A percentile compares a stretch with the other conserved stretches of the same genome.
These are phyloP conservation scores for Botrytis porri DNA, from an alignment of 2,329 filamentous ascomycete species.

Conservation along the genomic window DNA sequence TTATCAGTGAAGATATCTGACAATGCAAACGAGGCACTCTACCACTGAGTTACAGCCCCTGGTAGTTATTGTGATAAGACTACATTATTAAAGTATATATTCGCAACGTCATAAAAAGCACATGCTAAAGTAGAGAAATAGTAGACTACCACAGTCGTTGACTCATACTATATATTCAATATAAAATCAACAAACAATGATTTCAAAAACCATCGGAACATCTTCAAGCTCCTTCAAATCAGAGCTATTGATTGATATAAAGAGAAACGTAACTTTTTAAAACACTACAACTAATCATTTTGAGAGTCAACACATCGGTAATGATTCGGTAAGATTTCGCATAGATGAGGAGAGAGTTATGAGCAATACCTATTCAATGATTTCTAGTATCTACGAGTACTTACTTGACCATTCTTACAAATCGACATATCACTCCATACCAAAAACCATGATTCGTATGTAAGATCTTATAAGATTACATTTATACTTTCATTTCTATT, in stretches of 20 bases:
- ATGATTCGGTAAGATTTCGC: background rate
- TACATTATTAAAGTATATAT: rapidly evolving
- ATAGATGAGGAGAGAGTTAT: background rate
- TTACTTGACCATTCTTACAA: background rate
- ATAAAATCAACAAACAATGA: background rate
- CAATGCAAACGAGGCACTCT: constrained; percentile 15
- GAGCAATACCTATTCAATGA: background rate
- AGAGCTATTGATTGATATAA: background rate
- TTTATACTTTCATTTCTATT: background rate
- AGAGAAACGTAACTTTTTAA: rapidly evolving
- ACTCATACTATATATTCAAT: background rate
- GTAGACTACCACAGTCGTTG: background rate
- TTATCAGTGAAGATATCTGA: background rate
- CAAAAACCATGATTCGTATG: background rate
- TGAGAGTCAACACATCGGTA: background rate
- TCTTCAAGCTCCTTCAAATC: background rate
- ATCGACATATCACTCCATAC: background rate
- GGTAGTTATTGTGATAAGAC: rapidly evolving
- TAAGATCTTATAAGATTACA: too few species aligned
- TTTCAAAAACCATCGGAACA: background rate
- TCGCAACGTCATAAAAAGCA: rapidly evolving
- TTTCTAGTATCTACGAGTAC: background rate
- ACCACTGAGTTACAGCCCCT: constrained; percentile 18
- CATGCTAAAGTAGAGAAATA: rapidly evolving
- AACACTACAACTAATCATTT: background rate